Evolutionary conservation across 2,329 filamentous ascomycete species (phyloP), one percentile per base, ranked within the genome.

Genomic region (Colletotrichum magnum): DNA sequence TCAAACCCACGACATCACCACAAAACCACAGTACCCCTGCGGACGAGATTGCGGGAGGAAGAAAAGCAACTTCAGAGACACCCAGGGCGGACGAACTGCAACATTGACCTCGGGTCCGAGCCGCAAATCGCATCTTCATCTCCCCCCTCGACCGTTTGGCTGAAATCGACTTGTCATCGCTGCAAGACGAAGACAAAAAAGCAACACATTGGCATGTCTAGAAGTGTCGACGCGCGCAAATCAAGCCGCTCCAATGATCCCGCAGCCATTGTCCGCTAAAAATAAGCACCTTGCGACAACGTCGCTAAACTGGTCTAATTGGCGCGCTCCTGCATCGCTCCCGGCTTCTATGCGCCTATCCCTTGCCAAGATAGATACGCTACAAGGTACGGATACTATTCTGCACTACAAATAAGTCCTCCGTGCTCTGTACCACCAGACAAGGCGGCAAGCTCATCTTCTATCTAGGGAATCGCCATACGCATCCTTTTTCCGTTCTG

Each of bases 221-320:
- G 48, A 43, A 54, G 41, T 21, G 52, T 52, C 21, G 21, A 54
- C 5, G 41, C 61, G 28, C 21, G 45, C 36, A 58, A 67, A 68
- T 62, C 36, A 66, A 56, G 52, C 62, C 62, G 66, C 62, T 60
- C 26, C 50, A 28, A 39, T 58, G 53, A 58, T 45, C 68, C 68
- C 68, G 68, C 58, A 68, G 57, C 53, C 58, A 70, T 52, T 41
- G 47, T 12, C 54, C 58, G 26, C 68, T 68, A 58, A 57, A 58
- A 68, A 63, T 58, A 70, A 70, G 64, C 52, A 50, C 53, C 47
- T 68, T 24, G 51, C 39, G 7, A 58, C 41, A 26, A 47, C 28
- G 43, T 48, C 15, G 68, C 43, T 58, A 58, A 63, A 47, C 58
- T n/a, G 64, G 24, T 43, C 18, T 15, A 18, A 21, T 59, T 68